Evolutionary conservation across 768 basidiomycete species (phyloP), one percentile per base, ranked within the genome.

Genomic region (Tricholomella constricta): DNA sequence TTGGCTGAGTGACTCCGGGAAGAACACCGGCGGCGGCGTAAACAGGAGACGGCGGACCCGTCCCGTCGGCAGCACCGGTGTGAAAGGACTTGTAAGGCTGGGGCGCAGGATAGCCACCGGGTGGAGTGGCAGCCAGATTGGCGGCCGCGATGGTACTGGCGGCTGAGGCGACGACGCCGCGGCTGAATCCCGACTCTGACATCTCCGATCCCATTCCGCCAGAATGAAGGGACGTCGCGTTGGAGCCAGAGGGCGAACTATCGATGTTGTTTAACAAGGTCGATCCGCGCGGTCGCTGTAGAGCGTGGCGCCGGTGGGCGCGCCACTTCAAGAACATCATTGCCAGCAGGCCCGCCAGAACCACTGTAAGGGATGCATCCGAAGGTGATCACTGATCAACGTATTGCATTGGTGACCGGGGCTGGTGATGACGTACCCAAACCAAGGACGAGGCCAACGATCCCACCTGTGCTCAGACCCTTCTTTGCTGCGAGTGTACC

Each of bases 401-500:
- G 6, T 12, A n/a, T n/a, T n/a, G n/a, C n/a, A n/a, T 43, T 5
- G 14, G 22, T 17, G 8, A 36, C 15, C 22, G 32, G 27, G 20
- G 7, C 22, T 38, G 20, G 23, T 27, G 12, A 40, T 23, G n/a
- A 57, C 59, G 31, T 44, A 60, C 62, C 23, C 12, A 58, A 29
- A 25, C 55, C 62, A 27, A 62, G 32, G 34, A 57, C 56, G 25
- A 64, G 46, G 12, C 63, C 63, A 15, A 52, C 54, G 11, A 62
- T 64, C n/a, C 56, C 59, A 27, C 61, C 63, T 12, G 41, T 52
- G 32, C 59, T 51, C 15, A 62, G 23, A 14, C 61, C 59, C 12
- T 52, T 43, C 44, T 55, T 55, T n/a, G n/a, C n/a, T 19, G 38
- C 37, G 27, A 11, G n/a, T 36, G 26, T 27, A 26, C 25, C 27